Percentiles rank a stretch among this genome's conserved stretches.
Conservation (phyloP, 2,329 filamentous ascomycete genomes). For the Ophiosphaerella narmari region DNA sequence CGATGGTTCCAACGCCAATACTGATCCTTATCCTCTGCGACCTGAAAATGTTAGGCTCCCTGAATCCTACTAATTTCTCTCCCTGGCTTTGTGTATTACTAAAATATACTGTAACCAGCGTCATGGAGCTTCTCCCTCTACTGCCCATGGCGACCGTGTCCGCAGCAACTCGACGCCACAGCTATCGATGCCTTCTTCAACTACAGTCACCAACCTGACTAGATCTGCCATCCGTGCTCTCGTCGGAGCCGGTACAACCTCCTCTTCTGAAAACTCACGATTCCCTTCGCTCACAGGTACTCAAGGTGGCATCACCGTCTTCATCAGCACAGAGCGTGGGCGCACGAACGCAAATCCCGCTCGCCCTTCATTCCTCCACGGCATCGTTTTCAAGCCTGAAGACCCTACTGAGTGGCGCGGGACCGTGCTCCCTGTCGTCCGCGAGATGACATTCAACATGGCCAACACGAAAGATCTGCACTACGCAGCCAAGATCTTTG, state of each 20-base stretch:
- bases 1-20: too few species aligned
- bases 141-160: not conserved
- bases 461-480: constrained; percentile 13
- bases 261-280: not conserved
- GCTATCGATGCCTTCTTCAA: not conserved
- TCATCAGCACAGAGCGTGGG: constrained; percentile 15
- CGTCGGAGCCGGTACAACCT: not conserved
- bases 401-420: constrained; percentile 9
- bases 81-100: not conserved
- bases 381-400: not conserved
- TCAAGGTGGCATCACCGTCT: constrained; percentile 1
- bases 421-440: constrained; percentile 16
- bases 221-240: not conserved
- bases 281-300: too few species aligned
- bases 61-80: not conserved
- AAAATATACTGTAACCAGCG: not conserved
- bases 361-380: constrained; percentile 18
- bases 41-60: too few species aligned
- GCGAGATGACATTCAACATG: constrained; percentile 15
- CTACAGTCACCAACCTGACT: too few species aligned
- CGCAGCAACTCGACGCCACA: not conserved
- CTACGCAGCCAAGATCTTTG: constrained; percentile 13
- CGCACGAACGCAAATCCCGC: constrained; percentile 1
- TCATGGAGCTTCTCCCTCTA: not conserved
- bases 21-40: too few species aligned